Evolutionary conservation across 108 stramenopile genomes (phyloP).

Genomic region (Seminavis robusta): DNA sequence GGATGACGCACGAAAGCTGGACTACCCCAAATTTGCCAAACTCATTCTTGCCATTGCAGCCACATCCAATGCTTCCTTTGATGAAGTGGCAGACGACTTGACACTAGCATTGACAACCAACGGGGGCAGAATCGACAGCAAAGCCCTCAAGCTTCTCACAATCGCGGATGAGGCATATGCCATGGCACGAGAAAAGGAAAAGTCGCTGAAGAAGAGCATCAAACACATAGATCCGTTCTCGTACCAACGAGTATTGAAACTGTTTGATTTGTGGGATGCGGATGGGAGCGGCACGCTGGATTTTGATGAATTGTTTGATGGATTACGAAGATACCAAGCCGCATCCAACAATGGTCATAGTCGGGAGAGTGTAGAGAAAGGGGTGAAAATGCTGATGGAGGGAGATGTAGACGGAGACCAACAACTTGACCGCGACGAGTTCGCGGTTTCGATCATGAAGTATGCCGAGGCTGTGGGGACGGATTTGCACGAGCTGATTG

Average conservation of each 20-base stretch:
- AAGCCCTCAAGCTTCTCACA: conserved; percentile 11
- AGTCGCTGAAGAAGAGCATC: conserved; percentile 10
- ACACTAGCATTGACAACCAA: conserved; percentile 6
- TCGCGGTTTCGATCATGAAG: conserved; percentile 34
- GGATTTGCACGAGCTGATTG: conserved; percentile 37
- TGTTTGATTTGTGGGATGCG: conserved; percentile 39
- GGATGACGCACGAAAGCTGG: conserved; percentile 27
- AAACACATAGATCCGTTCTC: conserved; percentile 18
- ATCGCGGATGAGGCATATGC: conserved; percentile 25
- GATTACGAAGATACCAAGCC: conserved; percentile 31
- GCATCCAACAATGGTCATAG: no score
- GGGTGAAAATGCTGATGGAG: conserved; percentile 8
- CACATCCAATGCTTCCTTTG: conserved; percentile 25
- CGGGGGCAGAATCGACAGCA: conserved; percentile 2
- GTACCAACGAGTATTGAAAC: conserved; percentile 22
- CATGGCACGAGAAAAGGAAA: conserved; percentile 3
- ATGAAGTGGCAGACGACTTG: conserved; percentile 30
- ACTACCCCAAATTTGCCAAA: conserved; percentile 32
- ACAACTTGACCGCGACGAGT: conserved; percentile 32
- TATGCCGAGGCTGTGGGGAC: conserved; percentile 23
- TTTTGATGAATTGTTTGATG: conserved; percentile 33
- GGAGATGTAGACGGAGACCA: conserved; percentile 37
- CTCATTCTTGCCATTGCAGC: conserved; percentile 33
- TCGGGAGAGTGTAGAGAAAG: no score
- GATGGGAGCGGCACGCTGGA: conserved; percentile 34